These are phyloP conservation scores for Peronospora tabacina DNA, from an alignment of 352 stramenopile genomes.

Conservation along the genomic window DNA sequence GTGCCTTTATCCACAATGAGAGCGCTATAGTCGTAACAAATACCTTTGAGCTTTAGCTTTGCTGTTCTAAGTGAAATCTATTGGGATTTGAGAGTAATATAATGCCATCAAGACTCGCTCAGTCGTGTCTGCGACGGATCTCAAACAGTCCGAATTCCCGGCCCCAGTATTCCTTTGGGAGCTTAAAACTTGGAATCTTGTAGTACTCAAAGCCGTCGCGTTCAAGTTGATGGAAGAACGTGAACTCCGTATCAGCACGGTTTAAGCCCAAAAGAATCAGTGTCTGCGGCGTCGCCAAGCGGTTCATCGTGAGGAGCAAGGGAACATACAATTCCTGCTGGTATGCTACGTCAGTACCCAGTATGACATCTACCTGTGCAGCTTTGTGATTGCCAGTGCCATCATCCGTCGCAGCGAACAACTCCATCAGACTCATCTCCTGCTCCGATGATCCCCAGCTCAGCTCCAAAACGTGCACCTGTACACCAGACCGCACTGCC, in stretches of 20 bases:
- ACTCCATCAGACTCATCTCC: slow-evolving; percentile 37
- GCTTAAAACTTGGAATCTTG: slow-evolving; percentile 58
- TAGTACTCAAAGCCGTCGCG: slow-evolving; percentile 74
- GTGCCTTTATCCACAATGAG: too few relatives aligned
- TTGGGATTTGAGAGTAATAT: neutral
- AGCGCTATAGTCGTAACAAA: neutral
- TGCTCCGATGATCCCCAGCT: slow-evolving; percentile 44
- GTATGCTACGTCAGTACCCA: slow-evolving; percentile 80
- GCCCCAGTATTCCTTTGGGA: slow-evolving; percentile 47
- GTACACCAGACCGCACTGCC: slow-evolving; percentile 23
- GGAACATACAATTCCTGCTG: slow-evolving; percentile 65
- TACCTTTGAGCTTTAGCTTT: neutral
- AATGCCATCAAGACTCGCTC: neutral
- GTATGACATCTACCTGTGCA: slow-evolving; percentile 52
- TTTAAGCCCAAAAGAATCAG: slow-evolving; percentile 71
- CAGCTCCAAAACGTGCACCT: slow-evolving; percentile 52
- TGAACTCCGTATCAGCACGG: slow-evolving; percentile 49
- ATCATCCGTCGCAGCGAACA: slow-evolving; percentile 15
- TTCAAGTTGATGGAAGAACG: slow-evolving; percentile 67
- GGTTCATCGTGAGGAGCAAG: slow-evolving; percentile 52
- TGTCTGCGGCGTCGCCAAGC: slow-evolving; percentile 34
- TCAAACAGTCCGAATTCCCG: slow-evolving; percentile 81
- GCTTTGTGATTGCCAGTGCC: slow-evolving; percentile 4
- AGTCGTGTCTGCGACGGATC: slow-evolving; percentile 32
- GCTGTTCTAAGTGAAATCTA: neutral